A percentile compares a stretch with the other conserved stretches of the same genome.
Conservation (phyloP, 805 yeast species). For the Yarrowia deformans region DNA sequence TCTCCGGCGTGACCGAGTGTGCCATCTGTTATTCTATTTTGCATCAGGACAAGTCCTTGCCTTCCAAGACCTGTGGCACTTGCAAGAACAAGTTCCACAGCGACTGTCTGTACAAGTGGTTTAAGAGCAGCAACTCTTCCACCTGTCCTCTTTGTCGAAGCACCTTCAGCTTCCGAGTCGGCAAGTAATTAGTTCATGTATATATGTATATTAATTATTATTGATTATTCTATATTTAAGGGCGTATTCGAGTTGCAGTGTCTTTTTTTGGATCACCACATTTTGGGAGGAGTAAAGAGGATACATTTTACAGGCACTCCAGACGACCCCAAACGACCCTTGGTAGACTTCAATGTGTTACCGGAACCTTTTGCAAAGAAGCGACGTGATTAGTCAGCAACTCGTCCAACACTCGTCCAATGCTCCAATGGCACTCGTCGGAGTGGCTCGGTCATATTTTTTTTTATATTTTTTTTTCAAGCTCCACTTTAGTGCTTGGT, state of each 20-base stretch:
- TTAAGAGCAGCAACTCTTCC: constrained; percentile 88
- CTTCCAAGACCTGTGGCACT: constrained; percentile 85
- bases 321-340: too few species aligned
- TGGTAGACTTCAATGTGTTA: too few species aligned
- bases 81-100: constrained; percentile 95
- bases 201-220: background rate
- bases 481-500: background rate
- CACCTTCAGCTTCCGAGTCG: constrained; percentile 52
- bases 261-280: background rate
- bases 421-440: background rate
- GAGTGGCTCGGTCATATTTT: background rate
- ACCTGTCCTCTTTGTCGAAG: constrained; percentile 95
- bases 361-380: background rate
- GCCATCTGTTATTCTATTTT: constrained; percentile 94
- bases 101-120: constrained; percentile 96
- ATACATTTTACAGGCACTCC: constrained; percentile 11
- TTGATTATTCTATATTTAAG: too few species aligned
- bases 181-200: constrained; percentile 38
- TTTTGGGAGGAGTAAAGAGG: constrained; percentile 10
- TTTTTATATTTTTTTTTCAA: background rate
- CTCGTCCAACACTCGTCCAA: too few species aligned
- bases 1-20: constrained; percentile 95
- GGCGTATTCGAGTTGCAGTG: too few species aligned
- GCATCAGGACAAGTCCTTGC: constrained; percentile 89
- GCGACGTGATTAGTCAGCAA: too few species aligned